Base-by-base conservation (phyloP, 768 basidiomycete species). In the Russula emetica region DNA sequence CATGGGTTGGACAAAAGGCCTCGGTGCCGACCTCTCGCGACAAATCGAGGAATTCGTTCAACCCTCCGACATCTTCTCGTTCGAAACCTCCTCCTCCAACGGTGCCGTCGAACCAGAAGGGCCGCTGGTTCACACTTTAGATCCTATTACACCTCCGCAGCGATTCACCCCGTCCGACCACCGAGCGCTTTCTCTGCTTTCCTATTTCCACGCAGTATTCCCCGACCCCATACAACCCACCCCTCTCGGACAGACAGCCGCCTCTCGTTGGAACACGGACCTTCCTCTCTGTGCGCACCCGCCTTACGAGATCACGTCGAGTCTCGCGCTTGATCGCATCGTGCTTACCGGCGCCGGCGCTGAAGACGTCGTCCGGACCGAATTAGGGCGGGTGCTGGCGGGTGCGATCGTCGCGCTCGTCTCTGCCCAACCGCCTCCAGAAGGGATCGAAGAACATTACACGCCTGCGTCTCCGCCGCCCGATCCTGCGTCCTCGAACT, bases 1-100 rank as follows among this genome's bases (percentile, higher is more conserved):
- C 0, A 95, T 96, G 85, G 96, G 96, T 2, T 99, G 96, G 96
- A 83, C 83, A 6, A 98, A 95, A 72, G 96, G 96, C 8, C 83
- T 97, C 3, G 96, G 96, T 3, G 87, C 85, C 18, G 91, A 96
- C 69, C 76, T 98, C 13, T 82, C 85, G 2, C 72, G 72, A 16
- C 82, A 82, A 66, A 87, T 99, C 54, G 87, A 94, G 68, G 81
- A 81, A 11, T 75, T 85, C 38, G 75, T 85, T 5, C 78, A 82
- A 26, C 83, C 91, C 0, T 83, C 84, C 0, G 76, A 83, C 61
- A 74, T 88, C 26, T 91, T 83, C 74, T 78, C 81, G 44, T 73
- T 86, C 60, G 76, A 67, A 18, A 44, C 58, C n/a, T 51, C 42
- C 44, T 57, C 61, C 20, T 38, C 55, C 26, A 45, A 55, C 22